Evolutionary conservation across 1,284 basidiomycete genomes (phyloP), one percentile per base, ranked within the genome.

Genomic region (Irpex sp.): DNA sequence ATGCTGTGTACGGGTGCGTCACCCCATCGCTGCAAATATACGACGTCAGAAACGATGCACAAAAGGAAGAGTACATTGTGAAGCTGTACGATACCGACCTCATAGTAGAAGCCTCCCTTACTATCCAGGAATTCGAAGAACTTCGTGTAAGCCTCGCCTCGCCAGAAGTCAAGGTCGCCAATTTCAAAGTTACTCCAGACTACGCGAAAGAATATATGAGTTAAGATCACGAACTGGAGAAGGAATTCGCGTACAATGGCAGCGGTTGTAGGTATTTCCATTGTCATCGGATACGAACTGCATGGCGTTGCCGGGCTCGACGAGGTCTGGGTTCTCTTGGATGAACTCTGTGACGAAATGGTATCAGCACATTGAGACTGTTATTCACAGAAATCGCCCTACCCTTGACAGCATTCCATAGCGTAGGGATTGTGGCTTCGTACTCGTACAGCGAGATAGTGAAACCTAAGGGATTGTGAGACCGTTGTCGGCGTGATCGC

Each of bases 141-240:
- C 66, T 84, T 80, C 62, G 70, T 76, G 76, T 92, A 92, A 4
- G 86, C 81, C 63, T 87, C 78, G 12, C 78, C 75, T 28, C 88
- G 76, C 82, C 85, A 89, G 73, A 91, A 87, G 65, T 84, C 81
- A 65, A 83, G 77, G 70, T 81, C 78, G 47, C 81, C 89, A 57
- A 91, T 88, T 72, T 92, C 88, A 66, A 89, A 87, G 75, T 87
- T 87, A 66, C 79, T 83, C 85, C 85, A 86, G 75, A 85, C 83
- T 84, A 54, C 6, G 37, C 19, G 14, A 14, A 1, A 36, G 47
- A 48, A 28, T 19, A 12, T 28, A 28, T 28, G 28, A 28, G 28
- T 28, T 28, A 5, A 28, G 28, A 33, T 18, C 48, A 37, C 37
- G 28, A 58, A 33, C 10, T 28, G 12, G 16, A 5, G 52, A 36